Percentiles rank a stretch among this genome's conserved stretches.
phyloP scores from a whole-genome alignment of 75 land plant species.

The Larix kaempferi region DNA sequence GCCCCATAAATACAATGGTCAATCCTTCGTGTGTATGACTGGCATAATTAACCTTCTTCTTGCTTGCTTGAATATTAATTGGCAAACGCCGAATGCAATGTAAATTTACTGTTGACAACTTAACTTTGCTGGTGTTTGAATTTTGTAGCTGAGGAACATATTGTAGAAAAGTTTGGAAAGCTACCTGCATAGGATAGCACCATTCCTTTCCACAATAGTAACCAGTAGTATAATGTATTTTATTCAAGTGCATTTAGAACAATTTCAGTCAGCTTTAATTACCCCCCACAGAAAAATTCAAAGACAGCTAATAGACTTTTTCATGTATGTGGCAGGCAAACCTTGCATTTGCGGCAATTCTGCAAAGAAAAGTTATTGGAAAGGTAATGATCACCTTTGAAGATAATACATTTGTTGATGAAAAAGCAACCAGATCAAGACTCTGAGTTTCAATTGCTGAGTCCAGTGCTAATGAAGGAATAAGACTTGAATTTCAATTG shows the following conservation, averaged over 20 bases:
- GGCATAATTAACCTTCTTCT: neutral
- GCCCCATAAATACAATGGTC: too few species aligned
- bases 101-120: neutral
- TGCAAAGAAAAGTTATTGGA: conserved; percentile 82
- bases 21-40: neutral
- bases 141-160: neutral
- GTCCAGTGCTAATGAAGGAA: too few species aligned
- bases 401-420: conserved; percentile 7
- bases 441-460: conserved; percentile 21
- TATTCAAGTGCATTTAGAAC: neutral
- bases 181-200: neutral
- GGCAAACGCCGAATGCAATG: neutral
- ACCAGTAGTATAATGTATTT: neutral
- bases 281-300: neutral
- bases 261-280: neutral
- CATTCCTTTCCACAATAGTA: neutral
- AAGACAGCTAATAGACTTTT: neutral
- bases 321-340: conserved; percentile 23
- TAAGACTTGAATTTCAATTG: too few species aligned
- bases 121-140: neutral
- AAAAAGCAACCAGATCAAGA: conserved; percentile 31
- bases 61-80: neutral
- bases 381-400: conserved; percentile 75
- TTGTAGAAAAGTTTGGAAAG: neutral
- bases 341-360: conserved; percentile 71